Evolutionary conservation across 129 eudicot genomes (phyloP).

Genomic region (Oenanthe sinensis): DNA sequence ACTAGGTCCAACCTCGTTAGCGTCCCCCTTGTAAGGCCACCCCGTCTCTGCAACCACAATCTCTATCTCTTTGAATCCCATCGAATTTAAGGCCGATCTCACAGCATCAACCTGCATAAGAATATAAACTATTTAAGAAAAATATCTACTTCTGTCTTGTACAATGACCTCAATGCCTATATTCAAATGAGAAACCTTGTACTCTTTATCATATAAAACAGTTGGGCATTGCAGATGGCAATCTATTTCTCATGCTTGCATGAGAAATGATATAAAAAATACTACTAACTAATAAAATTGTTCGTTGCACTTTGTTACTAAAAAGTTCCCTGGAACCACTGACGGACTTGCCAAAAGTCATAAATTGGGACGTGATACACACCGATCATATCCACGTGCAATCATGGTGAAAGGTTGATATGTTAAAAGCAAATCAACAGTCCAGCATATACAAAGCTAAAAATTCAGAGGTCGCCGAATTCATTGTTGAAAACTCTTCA

Average conservation of each 20-base stretch:
- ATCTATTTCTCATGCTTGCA: neutral
- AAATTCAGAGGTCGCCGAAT: slow-evolving; percentile 2
- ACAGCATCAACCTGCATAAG: slow-evolving; percentile 71
- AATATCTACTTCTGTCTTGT: neutral
- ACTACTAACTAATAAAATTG: neutral
- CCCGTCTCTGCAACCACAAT: slow-evolving; percentile 96
- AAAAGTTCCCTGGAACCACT: neutral
- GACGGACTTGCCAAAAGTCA: neutral
- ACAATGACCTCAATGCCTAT: neutral
- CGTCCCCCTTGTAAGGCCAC: slow-evolving; percentile 88
- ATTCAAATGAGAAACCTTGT: neutral
- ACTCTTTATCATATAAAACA: neutral
- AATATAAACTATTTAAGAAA: neutral
- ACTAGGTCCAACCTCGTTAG: slow-evolving; percentile 71
- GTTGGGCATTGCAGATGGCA: neutral
- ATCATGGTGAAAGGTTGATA: neutral
- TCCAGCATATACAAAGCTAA: neutral
- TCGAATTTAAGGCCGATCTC: slow-evolving; percentile 65
- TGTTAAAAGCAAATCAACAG: neutral
- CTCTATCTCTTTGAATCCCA: slow-evolving; percentile 80
- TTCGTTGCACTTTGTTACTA: neutral
- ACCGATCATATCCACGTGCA: neutral
- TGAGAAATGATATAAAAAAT: neutral
- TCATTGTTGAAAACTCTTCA: neutral
- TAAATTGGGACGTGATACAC: neutral